Base-by-base conservation (phyloP, 202 grass and related monocot genomes). In the Cymbopogon flexuosus region DNA sequence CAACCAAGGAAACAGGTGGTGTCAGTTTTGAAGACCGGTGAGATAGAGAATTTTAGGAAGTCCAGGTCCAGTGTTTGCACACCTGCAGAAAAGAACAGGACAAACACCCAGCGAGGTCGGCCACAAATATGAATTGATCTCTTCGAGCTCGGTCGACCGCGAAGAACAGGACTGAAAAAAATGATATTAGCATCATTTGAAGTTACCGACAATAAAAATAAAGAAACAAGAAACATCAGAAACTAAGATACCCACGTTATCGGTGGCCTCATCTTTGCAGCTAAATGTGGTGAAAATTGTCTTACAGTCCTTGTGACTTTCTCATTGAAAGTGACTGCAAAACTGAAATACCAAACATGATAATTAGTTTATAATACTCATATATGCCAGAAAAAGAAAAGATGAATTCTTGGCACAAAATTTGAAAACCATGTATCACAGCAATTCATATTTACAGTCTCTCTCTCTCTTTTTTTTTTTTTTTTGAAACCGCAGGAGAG, bases 101-200 rank as follows among this genome's bases (percentile, higher is more conserved):
- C 92, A 82, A 91, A 96, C 52, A 99, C 52, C 92, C 90, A 91
- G 40, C 92, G 90, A 91, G 96, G 88, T 39, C 82, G 87, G 2
- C 92, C 90, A 65, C 96, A 99, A 83, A 99, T 93, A 75, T 96
- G 90, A 86, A 99, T 99, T 31, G 90, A 87, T 84, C 96, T 91
- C 88, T 89, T 99, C 5, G 87, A 86, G 78, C 90, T 84, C 85
- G 90, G 87, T 79, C 83, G 81, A 47, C 96, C 92, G 47, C 87
- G 90, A 82, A 93, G 79, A 88, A 91, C 96, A 83, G 96, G 89
- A 18, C 96, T 99, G 61, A 65, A n/a, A 37, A n/a, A n/a, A 83
- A 86, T 29, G 13, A 24, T 6, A 79, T 82, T 78, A 62, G 60
- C 29, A 74, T 21, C 9, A 56, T 18, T 34, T 72, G 21, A 39